Conservation (phyloP, 148 eudicot genomes). For the Camellia granthamiana region DNA sequence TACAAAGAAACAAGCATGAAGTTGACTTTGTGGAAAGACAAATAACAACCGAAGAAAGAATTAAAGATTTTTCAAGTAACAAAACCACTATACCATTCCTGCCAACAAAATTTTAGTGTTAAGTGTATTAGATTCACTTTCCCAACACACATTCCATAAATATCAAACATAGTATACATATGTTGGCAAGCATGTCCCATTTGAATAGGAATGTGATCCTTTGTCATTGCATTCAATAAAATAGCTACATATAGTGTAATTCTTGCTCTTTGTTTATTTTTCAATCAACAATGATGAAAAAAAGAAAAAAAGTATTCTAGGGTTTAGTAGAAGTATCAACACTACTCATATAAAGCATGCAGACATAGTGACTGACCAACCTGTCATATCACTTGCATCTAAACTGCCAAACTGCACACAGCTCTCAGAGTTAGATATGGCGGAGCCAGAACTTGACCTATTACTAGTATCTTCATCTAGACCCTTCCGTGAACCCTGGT, state of each 20-base stretch:
- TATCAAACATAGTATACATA: neutral
- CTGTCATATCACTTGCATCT: slow-evolving; percentile 90
- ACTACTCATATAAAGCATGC: slow-evolving; percentile 14
- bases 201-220: neutral
- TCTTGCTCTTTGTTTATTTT: neutral
- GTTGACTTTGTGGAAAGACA: neutral
- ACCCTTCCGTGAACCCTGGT: slow-evolving; percentile 42
- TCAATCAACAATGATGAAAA: neutral
- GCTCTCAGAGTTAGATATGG: slow-evolving; percentile 84
- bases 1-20: neutral
- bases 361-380: slow-evolving; percentile 32
- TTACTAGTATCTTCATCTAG: slow-evolving; percentile 83
- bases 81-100: neutral
- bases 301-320: neutral
- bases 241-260: neutral
- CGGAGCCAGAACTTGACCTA: slow-evolving; percentile 96
- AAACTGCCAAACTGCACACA: slow-evolving; percentile 75
- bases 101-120: neutral
- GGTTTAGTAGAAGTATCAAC: neutral
- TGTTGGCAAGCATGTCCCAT: neutral
- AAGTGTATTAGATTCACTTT: neutral
- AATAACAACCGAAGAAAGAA: neutral
- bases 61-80: neutral
- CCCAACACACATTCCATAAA: neutral
- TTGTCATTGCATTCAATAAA: neutral